Conservation (phyloP, 164 flowering plant genomes). For the Berberis vulgaris region DNA sequence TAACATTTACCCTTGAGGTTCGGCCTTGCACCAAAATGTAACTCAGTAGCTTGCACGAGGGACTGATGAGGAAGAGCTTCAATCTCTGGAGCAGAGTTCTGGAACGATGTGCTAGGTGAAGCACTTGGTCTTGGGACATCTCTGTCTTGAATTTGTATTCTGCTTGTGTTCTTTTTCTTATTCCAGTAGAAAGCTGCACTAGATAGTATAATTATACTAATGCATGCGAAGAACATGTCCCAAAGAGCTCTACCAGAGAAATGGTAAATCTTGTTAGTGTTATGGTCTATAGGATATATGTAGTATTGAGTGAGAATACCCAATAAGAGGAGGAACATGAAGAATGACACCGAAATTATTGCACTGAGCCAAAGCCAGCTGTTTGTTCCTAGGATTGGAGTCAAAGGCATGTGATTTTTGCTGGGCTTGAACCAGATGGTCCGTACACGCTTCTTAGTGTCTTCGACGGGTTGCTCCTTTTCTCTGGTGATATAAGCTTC, state of each 20-base stretch:
- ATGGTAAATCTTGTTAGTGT: constrained; percentile 31
- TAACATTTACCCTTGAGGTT: constrained; percentile 32
- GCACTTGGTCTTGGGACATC: constrained; percentile 23
- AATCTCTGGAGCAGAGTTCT: constrained; percentile 36
- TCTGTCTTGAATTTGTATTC: constrained; percentile 26
- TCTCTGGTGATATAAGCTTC: constrained; percentile 78
- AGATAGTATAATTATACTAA: constrained; percentile 29
- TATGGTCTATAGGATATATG: constrained; percentile 68
- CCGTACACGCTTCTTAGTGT: constrained; percentile 11
- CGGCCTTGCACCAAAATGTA: constrained; percentile 62
- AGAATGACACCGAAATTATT: constrained; percentile 57
- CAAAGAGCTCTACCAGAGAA: constrained; percentile 20
- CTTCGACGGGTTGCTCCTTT: constrained; percentile 21
- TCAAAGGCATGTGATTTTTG: constrained; percentile 36
- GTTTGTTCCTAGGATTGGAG: constrained; percentile 52
- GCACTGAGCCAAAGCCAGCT: constrained; percentile 67
- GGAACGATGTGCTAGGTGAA: constrained; percentile 16
- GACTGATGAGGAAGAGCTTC: constrained; percentile 55
- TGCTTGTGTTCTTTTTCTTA: constrained; percentile 36
- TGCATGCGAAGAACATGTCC: constrained; percentile 32
- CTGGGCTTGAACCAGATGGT: constrained; percentile 58
- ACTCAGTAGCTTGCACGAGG: constrained; percentile 36
- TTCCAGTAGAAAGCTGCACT: constrained; percentile 45
- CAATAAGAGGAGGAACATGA: constrained; percentile 39
- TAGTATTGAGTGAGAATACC: constrained; percentile 42